Evolutionary conservation across 129 eudicot genomes (phyloP).

Genomic region (Calendula officinalis): DNA sequence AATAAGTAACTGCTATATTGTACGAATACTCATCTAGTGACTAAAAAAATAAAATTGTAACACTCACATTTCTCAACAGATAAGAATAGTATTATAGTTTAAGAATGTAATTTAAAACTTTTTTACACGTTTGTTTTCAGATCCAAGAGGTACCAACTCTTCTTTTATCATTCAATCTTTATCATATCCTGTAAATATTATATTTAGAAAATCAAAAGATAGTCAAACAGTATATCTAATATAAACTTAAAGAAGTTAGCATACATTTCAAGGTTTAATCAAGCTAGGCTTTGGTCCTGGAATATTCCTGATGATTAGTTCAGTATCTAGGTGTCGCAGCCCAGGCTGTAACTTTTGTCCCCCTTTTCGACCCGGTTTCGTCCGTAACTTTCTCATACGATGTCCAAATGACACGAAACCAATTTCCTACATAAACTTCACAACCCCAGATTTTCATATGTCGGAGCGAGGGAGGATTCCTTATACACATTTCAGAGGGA

Average conservation of each 20-base stretch:
- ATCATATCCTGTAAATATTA: constrained; percentile 25
- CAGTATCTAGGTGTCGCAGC: no score
- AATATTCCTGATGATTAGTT: not conserved
- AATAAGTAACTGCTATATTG: no score
- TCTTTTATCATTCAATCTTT: not conserved
- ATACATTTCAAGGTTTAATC: not conserved
- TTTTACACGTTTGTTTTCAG: not conserved
- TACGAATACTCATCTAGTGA: no score
- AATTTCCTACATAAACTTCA: no score
- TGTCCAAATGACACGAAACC: no score
- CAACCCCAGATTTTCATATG: no score
- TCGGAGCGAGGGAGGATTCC: no score
- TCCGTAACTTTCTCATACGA: no score
- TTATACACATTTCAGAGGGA: no score
- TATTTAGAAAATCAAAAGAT: not conserved
- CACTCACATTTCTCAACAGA: no score
- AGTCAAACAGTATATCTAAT: not conserved
- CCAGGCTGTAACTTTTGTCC: no score
- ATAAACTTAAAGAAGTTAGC: not conserved
- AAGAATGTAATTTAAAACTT: not conserved
- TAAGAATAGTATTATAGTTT: not conserved
- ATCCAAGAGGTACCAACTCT: not conserved
- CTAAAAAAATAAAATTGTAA: not conserved
- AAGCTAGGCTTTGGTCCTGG: not conserved
- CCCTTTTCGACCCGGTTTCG: no score